These are phyloP conservation scores for Crepidotus variabilis DNA, from an alignment of 768 basidiomycete genomes.

Conservation along the genomic window DNA sequence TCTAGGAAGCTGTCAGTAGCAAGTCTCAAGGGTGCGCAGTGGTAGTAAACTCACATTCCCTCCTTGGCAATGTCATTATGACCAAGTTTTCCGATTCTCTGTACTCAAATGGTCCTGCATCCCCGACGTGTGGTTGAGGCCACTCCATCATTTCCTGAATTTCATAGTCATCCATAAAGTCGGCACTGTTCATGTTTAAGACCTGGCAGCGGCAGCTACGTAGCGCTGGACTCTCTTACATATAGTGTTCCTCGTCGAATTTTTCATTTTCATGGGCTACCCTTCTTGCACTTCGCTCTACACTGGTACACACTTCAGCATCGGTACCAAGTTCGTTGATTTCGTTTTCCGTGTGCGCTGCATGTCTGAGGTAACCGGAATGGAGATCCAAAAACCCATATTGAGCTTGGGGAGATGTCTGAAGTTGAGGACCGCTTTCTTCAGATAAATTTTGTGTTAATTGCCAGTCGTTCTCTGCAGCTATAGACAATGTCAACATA, in stretches of 20 bases:
- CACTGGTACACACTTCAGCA: slow-evolving; percentile 50
- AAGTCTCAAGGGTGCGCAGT: background rate
- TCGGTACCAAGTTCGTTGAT: slow-evolving; percentile 73
- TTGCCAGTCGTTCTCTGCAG: slow-evolving; percentile 77
- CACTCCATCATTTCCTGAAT: slow-evolving; percentile 69
- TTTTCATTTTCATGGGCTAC: slow-evolving; percentile 66
- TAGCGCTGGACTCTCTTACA: slow-evolving; percentile 40
- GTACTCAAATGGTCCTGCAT: slow-evolving; percentile 41
- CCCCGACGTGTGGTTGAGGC: slow-evolving; percentile 49
- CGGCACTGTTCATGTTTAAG: slow-evolving; percentile 52
- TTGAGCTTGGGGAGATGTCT: slow-evolving; percentile 38
- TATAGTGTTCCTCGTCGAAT: slow-evolving; percentile 83
- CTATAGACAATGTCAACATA: slow-evolving; percentile 32
- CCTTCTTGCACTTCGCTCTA: slow-evolving; percentile 52
- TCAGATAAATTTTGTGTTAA: slow-evolving; percentile 60
- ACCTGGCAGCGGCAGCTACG: slow-evolving; percentile 1
- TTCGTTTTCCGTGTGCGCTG: slow-evolving; percentile 74
- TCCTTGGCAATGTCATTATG: slow-evolving; percentile 57
- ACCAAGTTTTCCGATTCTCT: slow-evolving; percentile 68
- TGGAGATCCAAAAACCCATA: slow-evolving; percentile 81
- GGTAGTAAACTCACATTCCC: slow-evolving; percentile 40
- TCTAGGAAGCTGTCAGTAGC: slow-evolving; percentile 37
- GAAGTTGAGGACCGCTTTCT: slow-evolving; percentile 29
- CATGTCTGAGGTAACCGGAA: slow-evolving; percentile 72
- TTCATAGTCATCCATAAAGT: slow-evolving; percentile 73